Conservation (phyloP, 768 basidiomycete species). For the Amanita pseudoporphyria region DNA sequence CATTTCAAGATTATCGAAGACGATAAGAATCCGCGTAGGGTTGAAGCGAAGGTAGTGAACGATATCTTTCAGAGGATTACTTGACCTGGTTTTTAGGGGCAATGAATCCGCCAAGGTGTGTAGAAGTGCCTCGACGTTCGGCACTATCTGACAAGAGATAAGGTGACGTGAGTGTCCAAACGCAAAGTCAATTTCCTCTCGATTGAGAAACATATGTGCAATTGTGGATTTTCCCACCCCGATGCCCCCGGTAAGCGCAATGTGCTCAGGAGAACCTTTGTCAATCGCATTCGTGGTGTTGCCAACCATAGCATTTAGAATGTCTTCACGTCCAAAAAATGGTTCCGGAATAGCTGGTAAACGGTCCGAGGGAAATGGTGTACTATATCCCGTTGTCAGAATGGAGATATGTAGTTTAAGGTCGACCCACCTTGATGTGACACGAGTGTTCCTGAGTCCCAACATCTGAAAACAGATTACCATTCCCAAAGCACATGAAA, state of each 20-base stretch:
- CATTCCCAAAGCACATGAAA: too few species aligned
- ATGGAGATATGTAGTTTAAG: too few species aligned
- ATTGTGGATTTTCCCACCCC: background rate
- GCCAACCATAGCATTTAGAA: background rate
- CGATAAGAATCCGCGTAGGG: background rate
- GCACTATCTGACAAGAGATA: background rate
- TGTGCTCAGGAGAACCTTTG: background rate
- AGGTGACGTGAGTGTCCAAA: slow-evolving; percentile 2
- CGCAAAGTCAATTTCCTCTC: background rate
- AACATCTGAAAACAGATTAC: too few species aligned
- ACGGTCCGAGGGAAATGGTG: too few species aligned
- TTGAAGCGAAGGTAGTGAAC: background rate
- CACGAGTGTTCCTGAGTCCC: too few species aligned
- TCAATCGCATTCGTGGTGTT: background rate
- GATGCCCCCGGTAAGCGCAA: background rate
- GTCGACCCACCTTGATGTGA: too few species aligned
- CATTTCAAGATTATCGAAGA: background rate
- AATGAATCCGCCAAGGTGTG: background rate
- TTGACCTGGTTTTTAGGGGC: background rate
- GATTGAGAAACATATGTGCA: slow-evolving; percentile 1
- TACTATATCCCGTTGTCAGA: too few species aligned
- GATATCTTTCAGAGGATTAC: background rate
- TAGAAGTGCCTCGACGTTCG: background rate
- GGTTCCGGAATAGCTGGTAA: background rate
- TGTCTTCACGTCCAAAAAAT: slow-evolving; percentile 1